Percentiles rank a stretch among this genome's conserved stretches.
phyloP scores from a whole-genome alignment of 331 rosid genomes.

The Erythrophleum ivorense region DNA sequence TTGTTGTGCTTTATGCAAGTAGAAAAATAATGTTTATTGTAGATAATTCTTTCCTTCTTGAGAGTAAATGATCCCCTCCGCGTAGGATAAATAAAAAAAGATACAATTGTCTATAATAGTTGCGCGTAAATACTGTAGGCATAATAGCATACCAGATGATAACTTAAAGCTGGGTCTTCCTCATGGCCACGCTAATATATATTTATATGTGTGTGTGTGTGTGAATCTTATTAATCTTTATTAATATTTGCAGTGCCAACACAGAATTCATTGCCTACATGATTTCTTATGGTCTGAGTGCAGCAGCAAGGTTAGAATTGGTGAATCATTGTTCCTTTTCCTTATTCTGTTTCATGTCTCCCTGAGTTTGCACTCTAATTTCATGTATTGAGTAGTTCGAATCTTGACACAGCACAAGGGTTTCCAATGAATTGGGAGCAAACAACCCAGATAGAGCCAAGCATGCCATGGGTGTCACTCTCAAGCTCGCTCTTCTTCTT shows the following conservation, averaged over 20 bases:
- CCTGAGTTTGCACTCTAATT: constrained; percentile 17
- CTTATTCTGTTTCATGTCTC: neutral
- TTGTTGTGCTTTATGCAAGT: no score
- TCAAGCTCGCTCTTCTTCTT: constrained; percentile 72
- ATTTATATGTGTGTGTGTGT: neutral
- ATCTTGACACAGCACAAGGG: constrained; percentile 76
- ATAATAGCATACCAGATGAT: no score
- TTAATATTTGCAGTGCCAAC: constrained; percentile 53
- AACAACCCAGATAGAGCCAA: constrained; percentile 65
- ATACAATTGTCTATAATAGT: no score
- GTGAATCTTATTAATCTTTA: neutral
- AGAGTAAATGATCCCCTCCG: no score
- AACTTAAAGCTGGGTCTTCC: no score
- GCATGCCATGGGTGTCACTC: constrained; percentile 70
- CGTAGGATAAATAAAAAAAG: no score
- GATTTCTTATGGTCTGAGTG: constrained; percentile 79
- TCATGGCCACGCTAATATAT: no score
- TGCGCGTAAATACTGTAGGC: no score
- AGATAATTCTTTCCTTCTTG: no score
- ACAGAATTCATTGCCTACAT: constrained; percentile 74
- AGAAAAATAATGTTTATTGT: no score
- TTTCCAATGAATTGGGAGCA: constrained; percentile 91
- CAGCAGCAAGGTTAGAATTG: constrained; percentile 77
- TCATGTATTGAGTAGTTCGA: constrained; percentile 17
- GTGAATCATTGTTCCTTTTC: neutral